A percentile compares a stretch with the other conserved stretches of the same genome.
phyloP scores from a whole-genome alignment of 306 rosid genomes.

The Gynostemma pentaphyllum region DNA sequence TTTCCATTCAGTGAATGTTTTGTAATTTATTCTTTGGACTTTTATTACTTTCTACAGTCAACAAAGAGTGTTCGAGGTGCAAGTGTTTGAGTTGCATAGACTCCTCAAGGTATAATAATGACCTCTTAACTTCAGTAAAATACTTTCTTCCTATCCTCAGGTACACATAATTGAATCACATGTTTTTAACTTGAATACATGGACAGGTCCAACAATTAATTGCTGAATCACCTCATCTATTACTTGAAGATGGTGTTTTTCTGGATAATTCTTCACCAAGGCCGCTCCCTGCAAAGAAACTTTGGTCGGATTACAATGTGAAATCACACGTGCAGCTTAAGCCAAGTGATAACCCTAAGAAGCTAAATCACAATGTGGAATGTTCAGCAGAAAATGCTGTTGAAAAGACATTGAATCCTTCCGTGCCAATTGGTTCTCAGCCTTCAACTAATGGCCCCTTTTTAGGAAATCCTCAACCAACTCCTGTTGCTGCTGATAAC shows the following conservation, averaged over 20 bases:
- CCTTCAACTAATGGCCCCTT: slow-evolving; percentile 36
- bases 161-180: not conserved
- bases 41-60: slow-evolving; percentile 67
- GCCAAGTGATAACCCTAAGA: slow-evolving; percentile 40
- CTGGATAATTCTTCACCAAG: slow-evolving; percentile 44
- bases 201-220: slow-evolving; percentile 82
- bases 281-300: slow-evolving; percentile 40
- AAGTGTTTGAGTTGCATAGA: slow-evolving; percentile 75
- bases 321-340: slow-evolving; percentile 23
- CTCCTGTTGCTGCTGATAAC: slow-evolving; percentile 30
- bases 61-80: slow-evolving; percentile 65
- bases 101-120: slow-evolving; percentile 50
- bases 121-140: slow-evolving; percentile 8
- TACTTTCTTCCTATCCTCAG: not conserved
- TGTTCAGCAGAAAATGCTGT: slow-evolving; percentile 84
- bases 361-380: slow-evolving; percentile 51
- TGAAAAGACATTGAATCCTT: slow-evolving; percentile 49
- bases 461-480: slow-evolving; percentile 35
- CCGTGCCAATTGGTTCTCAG: slow-evolving; percentile 28
- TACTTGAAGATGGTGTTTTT: slow-evolving; percentile 57
- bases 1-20: slow-evolving; percentile 17
- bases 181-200: not conserved
- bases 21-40: slow-evolving; percentile 41
- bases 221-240: slow-evolving; percentile 75
- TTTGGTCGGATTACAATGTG: slow-evolving; percentile 12